Base-by-base conservation (phyloP, 805 yeast species). In the Ogataea ramenticola region DNA sequence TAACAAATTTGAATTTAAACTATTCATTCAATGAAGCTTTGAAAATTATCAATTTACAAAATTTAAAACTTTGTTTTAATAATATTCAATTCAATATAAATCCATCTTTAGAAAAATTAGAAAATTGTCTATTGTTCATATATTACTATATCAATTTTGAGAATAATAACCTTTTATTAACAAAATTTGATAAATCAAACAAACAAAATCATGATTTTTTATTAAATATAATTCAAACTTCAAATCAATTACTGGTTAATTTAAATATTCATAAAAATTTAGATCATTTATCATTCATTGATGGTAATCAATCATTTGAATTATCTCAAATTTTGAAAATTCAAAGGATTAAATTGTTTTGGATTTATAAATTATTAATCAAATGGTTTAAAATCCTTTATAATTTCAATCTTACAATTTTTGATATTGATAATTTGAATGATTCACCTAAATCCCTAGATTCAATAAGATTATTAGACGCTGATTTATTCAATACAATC, bases 91-190 rank as follows among this genome's bases (percentile, higher is more conserved):
- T 71, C 36, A 42, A 44, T 3, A 66, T 71, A 46, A 71, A 71
- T 45, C 70, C 74, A 8, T 67, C 74, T 3, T 54, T 74, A 22
- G 66, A 61, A 47, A 77, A 72, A 51, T 58, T 77, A 29, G 80
- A 77, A 53, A 74, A 77, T 12, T 68, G 72, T 41, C 57, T 75
- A 35, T 52, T 77, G 46, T 64, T 75, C 44, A 65, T 77, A 43
- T 71, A 74, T 52, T 75, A 72, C 53, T 65, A 79, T 8, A 59
- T 75, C n/a, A 57, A 55, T 41, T 64, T 56, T 47, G 66, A 62
- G 45, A 59, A 61, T 32, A 58, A 56, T 39, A 54, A 51, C 37
- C 48, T 49, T 32, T 46, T 43, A 7, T 26, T 46, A 22, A 43
- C 38, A 3, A 29, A 39, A 14, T 51, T 65, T 39, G 62, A 71